Percentiles rank a stretch among this genome's conserved stretches.
These are phyloP conservation scores for Ampelocalamus luodianensis DNA, from an alignment of 176 grass and related monocot genomes.

Conservation along the genomic window DNA sequence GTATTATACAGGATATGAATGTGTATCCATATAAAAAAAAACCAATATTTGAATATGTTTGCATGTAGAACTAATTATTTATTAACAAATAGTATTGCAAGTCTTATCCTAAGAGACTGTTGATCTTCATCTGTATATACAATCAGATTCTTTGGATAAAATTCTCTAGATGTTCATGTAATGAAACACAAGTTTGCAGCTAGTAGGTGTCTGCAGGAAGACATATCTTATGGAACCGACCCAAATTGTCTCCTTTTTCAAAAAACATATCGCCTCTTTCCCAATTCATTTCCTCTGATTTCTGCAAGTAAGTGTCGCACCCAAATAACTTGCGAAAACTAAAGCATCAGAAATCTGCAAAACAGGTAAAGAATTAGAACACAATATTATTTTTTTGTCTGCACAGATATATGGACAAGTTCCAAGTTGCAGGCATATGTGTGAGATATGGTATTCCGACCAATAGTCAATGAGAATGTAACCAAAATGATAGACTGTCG, in stretches of 20 bases:
- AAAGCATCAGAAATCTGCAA: too few relatives aligned
- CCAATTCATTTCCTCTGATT: constrained; percentile 80
- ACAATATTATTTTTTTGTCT: too few relatives aligned
- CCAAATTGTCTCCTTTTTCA: constrained; percentile 5
- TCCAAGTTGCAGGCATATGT: too few relatives aligned
- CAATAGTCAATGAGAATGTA: too few relatives aligned
- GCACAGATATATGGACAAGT: too few relatives aligned
- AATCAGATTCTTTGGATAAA: not conserved
- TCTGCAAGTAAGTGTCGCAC: constrained; percentile 80
- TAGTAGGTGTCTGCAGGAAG: not conserved
- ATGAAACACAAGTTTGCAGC: constrained; percentile 17
- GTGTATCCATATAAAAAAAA: not conserved
- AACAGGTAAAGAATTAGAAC: too few relatives aligned
- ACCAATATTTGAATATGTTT: not conserved
- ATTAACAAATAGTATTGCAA: not conserved
- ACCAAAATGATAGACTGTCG: too few relatives aligned
- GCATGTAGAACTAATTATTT: not conserved
- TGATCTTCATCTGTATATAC: not conserved
- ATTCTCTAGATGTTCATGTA: constrained; percentile 15
- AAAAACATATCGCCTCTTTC: constrained; percentile 66
- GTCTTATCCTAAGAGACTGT: not conserved
- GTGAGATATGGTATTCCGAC: too few relatives aligned
- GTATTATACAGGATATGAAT: not conserved
- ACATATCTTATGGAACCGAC: not conserved
- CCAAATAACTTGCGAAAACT: too few relatives aligned